Percentiles rank a stretch among this genome's conserved stretches.
Conservation (phyloP, 176 grass and related monocot species). For the Rhynchospora breviuscula region DNA sequence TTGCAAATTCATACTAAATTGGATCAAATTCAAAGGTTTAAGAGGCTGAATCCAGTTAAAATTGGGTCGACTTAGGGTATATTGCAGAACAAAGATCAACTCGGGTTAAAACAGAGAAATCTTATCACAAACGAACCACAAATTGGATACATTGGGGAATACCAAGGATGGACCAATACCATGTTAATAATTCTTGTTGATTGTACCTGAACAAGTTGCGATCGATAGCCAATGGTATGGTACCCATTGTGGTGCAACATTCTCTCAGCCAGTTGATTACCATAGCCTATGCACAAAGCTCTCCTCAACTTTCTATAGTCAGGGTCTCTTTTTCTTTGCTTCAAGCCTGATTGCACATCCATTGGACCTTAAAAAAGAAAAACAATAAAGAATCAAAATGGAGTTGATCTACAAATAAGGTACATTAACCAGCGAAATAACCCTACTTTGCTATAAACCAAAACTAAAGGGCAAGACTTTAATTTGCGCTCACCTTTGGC, state of each 20-base stretch:
- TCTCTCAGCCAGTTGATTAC: constrained; percentile 86
- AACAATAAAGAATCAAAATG: not conserved
- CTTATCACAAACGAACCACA: not conserved
- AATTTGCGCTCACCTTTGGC: constrained; percentile 29
- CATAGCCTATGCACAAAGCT: constrained; percentile 80
- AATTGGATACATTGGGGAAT: constrained; percentile 2
- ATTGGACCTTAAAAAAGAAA: constrained; percentile 43
- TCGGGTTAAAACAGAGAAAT: not conserved
- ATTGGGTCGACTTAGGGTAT: not conserved
- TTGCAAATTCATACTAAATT: not conserved
- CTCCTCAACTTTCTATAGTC: constrained; percentile 77
- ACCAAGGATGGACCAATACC: not conserved
- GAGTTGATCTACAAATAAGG: not conserved
- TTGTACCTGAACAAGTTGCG: constrained; percentile 85
- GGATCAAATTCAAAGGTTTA: not conserved
- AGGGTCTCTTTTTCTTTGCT: constrained; percentile 46
- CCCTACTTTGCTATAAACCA: not conserved
- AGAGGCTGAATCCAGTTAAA: constrained; percentile 2
- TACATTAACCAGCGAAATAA: not conserved
- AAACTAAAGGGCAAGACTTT: not conserved
- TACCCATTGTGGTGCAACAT: constrained; percentile 98
- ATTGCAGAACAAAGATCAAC: not conserved
- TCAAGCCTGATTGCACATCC: constrained; percentile 48
- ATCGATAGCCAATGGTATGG: constrained; percentile 87
- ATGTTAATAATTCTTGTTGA: not conserved